These are phyloP conservation scores for Trichomonas tenax DNA, from an alignment of 208 protist species.

Conservation along the genomic window DNA sequence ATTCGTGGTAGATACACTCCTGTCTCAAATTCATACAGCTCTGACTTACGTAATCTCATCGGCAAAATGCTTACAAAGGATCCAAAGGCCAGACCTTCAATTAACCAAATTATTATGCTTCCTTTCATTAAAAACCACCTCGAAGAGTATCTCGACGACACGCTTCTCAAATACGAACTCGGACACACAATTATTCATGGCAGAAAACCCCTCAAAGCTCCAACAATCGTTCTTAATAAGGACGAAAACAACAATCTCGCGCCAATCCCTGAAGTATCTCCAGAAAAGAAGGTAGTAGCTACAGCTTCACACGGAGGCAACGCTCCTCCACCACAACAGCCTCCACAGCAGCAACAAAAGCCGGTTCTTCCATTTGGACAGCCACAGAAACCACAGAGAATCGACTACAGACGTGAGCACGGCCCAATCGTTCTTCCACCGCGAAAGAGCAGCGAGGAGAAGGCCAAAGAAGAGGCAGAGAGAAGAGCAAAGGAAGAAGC, in stretches of 20 bases:
- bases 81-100: background rate
- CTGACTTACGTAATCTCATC: background rate
- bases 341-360: background rate
- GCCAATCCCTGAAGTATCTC: background rate
- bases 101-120: background rate
- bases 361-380: background rate
- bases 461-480: background rate
- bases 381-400: background rate
- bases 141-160: background rate
- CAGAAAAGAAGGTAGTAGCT: background rate
- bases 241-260: background rate
- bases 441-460: background rate
- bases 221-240: background rate
- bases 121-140: background rate
- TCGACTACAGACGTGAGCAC: background rate
- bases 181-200: background rate
- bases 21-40: background rate
- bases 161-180: background rate
- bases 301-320: background rate
- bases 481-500: conserved; percentile 20
- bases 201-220: background rate
- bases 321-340: background rate
- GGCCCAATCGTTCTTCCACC: background rate
- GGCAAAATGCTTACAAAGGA: background rate
- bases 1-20: background rate